phyloP scores from a whole-genome alignment of 768 basidiomycete genomes.

The Mycena crocata region DNA sequence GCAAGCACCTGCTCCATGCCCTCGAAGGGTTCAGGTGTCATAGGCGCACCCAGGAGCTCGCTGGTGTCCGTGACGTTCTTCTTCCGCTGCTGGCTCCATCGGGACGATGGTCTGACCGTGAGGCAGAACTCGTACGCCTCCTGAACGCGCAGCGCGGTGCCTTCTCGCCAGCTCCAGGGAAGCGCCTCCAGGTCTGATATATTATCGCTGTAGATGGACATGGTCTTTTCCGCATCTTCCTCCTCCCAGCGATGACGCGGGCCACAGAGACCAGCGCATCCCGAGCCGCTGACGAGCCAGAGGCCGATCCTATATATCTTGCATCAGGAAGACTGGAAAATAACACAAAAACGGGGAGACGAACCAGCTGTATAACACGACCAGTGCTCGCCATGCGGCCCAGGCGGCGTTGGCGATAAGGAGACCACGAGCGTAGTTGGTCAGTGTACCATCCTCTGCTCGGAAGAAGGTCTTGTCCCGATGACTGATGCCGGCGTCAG shows the following conservation, averaged over 20 bases:
- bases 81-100: conserved; percentile 52
- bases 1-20: conserved; percentile 71
- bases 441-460: conserved; percentile 70
- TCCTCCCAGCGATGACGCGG: conserved; percentile 90
- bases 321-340: conserved; percentile 4
- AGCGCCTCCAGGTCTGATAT: conserved; percentile 63
- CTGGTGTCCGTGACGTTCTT: conserved; percentile 44
- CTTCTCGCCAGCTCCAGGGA: conserved; percentile 84
- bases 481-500: conserved; percentile 57
- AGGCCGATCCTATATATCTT: conserved; percentile 69
- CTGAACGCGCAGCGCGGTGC: conserved; percentile 75
- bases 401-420: conserved; percentile 84
- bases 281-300: conserved; percentile 82
- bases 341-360: conserved; percentile 32
- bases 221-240: conserved; percentile 72
- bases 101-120: conserved; percentile 44
- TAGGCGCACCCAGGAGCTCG: conserved; percentile 34
- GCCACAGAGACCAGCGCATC: conserved; percentile 86
- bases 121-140: conserved; percentile 88
- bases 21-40: conserved; percentile 52
- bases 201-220: conserved; percentile 63
- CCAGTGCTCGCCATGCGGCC: conserved; percentile 79
- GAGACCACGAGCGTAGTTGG: conserved; percentile 81
- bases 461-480: conserved; percentile 86
- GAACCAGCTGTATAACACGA: conserved; percentile 79